Evolutionary conservation across 805 yeast species (phyloP), one percentile per base, ranked within the genome.

Genomic region (Teunomyces pallodes): DNA sequence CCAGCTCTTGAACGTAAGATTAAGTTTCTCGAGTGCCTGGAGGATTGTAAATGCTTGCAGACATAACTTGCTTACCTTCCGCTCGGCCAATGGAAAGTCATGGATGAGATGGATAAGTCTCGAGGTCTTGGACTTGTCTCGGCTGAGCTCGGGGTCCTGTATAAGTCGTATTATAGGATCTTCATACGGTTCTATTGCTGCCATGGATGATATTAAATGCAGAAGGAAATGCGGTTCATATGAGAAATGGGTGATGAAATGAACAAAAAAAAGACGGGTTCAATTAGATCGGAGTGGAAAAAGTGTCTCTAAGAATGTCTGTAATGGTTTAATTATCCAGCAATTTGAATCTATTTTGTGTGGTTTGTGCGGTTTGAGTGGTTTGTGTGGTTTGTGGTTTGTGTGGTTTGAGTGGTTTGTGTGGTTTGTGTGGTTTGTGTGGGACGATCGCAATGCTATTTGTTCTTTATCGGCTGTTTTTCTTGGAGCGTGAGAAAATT

Each of bases 81-180:
- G 50, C 53, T 77, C 82, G 1, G 70, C 57, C 29, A 70, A 47
- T 6, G 76, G 68, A 43, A 79, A 77, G 31, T 67, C 68, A 36
- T 73, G 73, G 35, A 80, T 80, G 12, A 74, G 57, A 42, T 55
- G 58, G 1, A 77, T 56, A 7, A 80, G 59, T 51, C 70, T 63
- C 12, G 69, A 59, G 0, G 82, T 62, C 50, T 72, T 73, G 20
- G 52, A 62, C 46, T 73, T 69, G 26, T 65, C 75, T 43, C 66
- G 66, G 45, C 75, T 78, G 30, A 80, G 65, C 43, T 75, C 64
- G 1, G 82, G 79, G 58, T 79, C 82, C 50, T 73, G 74, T 9
- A 79, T 69, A 27, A 80, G 63, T 13, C 61, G 56, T 46, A 80
- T 61, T 35, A 80, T 65, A 6, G 81, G 82, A 58, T 80, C 85